Evolutionary conservation across 345 rosid genomes (phyloP).

Genomic region (Salix viminalis): DNA sequence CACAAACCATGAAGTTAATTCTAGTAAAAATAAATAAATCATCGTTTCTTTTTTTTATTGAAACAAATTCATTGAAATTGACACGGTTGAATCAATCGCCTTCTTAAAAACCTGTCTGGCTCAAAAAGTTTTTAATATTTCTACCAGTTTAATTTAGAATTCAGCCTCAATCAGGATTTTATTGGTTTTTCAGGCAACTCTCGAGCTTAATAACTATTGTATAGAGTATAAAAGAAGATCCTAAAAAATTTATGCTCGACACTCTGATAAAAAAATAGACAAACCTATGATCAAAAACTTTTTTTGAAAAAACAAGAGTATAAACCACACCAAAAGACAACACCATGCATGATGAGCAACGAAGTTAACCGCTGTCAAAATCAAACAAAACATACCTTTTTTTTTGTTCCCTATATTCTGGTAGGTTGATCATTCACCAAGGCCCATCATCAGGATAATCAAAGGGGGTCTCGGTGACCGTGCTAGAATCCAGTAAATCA

Average conservation of each 20-base stretch:
- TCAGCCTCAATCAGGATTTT: background rate
- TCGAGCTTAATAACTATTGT: background rate
- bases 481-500: conserved; percentile 51
- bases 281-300: background rate
- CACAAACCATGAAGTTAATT: background rate
- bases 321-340: background rate
- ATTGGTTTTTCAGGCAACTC: background rate
- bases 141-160: background rate
- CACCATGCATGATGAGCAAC: background rate
- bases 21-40: background rate
- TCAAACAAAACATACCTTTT: background rate
- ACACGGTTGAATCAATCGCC: background rate
- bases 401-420: too few relatives aligned
- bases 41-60: too few relatives aligned
- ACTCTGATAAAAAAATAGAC: background rate
- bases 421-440: conserved; percentile 33
- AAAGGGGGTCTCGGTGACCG: conserved; percentile 55
- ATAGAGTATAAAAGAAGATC: background rate
- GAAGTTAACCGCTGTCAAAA: too few relatives aligned
- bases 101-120: background rate
- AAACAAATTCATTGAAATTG: background rate
- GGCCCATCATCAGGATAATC: conserved; percentile 82
- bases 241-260: background rate
- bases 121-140: background rate
- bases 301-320: too few relatives aligned